Evolutionary conservation across 1,284 basidiomycete genomes (phyloP).

Genomic region (Phellopilus nigrolimitatus): DNA sequence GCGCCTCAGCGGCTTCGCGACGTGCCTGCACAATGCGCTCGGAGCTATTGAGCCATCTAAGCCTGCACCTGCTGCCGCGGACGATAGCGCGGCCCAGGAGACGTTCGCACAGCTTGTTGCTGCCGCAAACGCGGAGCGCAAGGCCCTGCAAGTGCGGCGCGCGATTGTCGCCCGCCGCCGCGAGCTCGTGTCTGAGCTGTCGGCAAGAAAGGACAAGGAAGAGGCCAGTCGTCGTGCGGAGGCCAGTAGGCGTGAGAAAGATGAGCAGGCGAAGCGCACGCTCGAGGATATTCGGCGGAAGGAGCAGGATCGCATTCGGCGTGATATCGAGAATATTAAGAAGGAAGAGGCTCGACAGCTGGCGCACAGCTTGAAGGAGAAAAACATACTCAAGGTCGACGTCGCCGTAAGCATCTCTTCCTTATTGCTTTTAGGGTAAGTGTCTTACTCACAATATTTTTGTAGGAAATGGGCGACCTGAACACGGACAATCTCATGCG

Average conservation of each 20-base stretch:
- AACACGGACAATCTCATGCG: constrained; percentile 88
- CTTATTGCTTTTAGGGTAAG: neutral
- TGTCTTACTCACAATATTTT: constrained; percentile 11
- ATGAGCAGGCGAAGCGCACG: constrained; percentile 63
- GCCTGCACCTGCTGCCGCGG: constrained; percentile 32
- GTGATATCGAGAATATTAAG: too few relatives aligned
- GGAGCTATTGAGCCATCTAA: constrained; percentile 42
- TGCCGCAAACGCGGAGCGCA: constrained; percentile 63
- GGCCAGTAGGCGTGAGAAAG: constrained; percentile 62
- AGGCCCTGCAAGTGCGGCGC: too few relatives aligned
- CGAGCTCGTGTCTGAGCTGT: constrained; percentile 85
- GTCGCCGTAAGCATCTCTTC: constrained; percentile 58
- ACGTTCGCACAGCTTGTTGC: constrained; percentile 51
- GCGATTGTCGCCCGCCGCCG: constrained; percentile 84
- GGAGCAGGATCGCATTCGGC: too few relatives aligned
- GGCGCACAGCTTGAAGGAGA: too few relatives aligned
- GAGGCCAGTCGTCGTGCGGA: constrained; percentile 81
- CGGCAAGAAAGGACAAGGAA: constrained; percentile 86
- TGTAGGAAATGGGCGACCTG: constrained; percentile 75
- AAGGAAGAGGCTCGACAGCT: too few relatives aligned
- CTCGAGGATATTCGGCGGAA: too few relatives aligned
- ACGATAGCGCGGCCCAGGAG: constrained; percentile 45
- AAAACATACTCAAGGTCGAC: constrained; percentile 81
- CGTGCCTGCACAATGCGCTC: constrained; percentile 69
- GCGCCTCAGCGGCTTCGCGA: constrained; percentile 73